These are phyloP conservation scores for Aegilops umbellulata DNA, from an alignment of 176 grass and related monocot genomes.

Conservation along the genomic window DNA sequence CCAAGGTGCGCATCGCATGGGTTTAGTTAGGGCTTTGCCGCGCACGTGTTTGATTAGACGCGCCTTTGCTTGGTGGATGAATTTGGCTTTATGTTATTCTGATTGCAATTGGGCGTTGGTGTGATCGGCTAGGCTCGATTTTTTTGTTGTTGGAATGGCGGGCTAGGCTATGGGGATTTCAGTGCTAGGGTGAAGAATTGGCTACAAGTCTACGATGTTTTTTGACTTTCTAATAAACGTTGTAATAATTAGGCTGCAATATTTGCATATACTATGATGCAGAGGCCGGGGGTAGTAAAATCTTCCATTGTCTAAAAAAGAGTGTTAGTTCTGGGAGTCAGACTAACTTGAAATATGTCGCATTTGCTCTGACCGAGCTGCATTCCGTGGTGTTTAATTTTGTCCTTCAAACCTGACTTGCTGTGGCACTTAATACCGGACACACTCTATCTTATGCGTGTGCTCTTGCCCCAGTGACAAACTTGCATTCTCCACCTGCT, in stretches of 20 bases:
- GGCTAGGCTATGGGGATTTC: neutral
- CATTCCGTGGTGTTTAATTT: neutral
- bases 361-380: neutral
- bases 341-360: no score
- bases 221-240: neutral
- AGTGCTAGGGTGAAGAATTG: neutral
- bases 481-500: neutral
- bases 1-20: constrained; percentile 45
- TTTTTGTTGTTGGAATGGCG: neutral
- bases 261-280: no score
- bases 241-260: no score
- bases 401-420: neutral
- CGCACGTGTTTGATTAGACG: neutral
- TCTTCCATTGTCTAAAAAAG: no score
- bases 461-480: neutral
- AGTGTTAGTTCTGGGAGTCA: no score
- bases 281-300: no score
- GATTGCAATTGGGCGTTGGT: neutral
- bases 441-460: neutral
- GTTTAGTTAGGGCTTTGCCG: neutral
- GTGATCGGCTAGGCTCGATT: neutral
- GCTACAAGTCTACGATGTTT: neutral
- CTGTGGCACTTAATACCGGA: neutral
- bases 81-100: constrained; percentile 6
- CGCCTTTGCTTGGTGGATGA: neutral